Conservation (phyloP, 2,329 filamentous ascomycete genomes). For the Cephalotrichum gorgonifer region DNA sequence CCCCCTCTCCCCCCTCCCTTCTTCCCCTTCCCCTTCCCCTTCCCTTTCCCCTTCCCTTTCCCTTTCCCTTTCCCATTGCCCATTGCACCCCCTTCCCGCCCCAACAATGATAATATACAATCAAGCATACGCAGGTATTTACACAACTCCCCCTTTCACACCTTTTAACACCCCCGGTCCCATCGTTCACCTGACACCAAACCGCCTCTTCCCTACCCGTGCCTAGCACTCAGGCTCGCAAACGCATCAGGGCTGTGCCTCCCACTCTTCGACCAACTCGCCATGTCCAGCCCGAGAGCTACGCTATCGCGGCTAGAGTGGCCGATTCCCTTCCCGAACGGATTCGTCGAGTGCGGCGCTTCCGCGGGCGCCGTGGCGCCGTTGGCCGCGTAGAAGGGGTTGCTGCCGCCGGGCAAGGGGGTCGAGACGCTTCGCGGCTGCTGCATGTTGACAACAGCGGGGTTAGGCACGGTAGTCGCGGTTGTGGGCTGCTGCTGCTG, state of each 20-base stretch:
- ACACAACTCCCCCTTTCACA: not conserved
- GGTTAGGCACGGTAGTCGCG: not conserved
- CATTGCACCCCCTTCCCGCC: not conserved
- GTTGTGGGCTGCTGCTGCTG: conserved; percentile 1
- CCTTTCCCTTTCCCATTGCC: too few species aligned
- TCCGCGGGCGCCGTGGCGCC: conserved; percentile 10
- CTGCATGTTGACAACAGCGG: conserved; percentile 5
- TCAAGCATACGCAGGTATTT: not conserved
- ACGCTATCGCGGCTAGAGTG: conserved; percentile 58
- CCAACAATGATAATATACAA: not conserved
- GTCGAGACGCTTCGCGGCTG: conserved; percentile 19
- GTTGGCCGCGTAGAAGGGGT: conserved; percentile 42
- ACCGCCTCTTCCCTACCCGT: conserved; percentile 13
- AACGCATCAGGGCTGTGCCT: conserved; percentile 74
- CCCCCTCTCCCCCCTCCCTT: not conserved
- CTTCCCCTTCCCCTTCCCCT: too few species aligned
- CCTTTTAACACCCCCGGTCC: not conserved
- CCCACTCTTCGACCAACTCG: conserved; percentile 54
- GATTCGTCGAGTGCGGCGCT: conserved; percentile 4
- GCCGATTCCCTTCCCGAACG: not conserved
- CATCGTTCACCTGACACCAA: not conserved
- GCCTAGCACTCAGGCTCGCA: conserved; percentile 59
- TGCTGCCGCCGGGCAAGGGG: conserved; percentile 34
- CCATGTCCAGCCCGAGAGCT: conserved; percentile 52
- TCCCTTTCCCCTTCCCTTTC: not conserved